Base-by-base conservation (phyloP, 805 yeast species). In the Grigorovia jiainica region DNA sequence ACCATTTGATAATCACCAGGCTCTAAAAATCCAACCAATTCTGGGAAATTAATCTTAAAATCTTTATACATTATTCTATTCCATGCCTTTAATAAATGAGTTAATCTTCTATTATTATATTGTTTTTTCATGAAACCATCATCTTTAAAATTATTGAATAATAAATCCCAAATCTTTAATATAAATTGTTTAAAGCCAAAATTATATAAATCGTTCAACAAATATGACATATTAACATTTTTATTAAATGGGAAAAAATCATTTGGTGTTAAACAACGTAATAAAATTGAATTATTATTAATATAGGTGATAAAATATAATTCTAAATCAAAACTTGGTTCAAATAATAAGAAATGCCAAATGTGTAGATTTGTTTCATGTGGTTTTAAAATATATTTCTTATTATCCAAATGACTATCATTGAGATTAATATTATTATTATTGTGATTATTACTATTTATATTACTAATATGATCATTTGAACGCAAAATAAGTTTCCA, bases 311-410 rank as follows among this genome's bases (percentile, higher is more conserved):
- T 36, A 15, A 55, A 36, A 41, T 55, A 60, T 7, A 58, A 25
- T 38, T 60, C 62, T 25, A 40, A 20, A 4, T 21, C 42, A 2
- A 46, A 43, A 3, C 17, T 16, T 9, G 55, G 55, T 18, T 54
- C 54, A 16, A 36, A 39, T 5, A 60, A 18, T 1, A 58, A 55
- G 23, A 60, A 40, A 45, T 60, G 60, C 65, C 65, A 61, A 6
- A 60, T 40, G 36, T 53, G 57, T n/a, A 57, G 33, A 41, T 61
- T 56, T 2, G 60, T 50, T 31, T 61, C 65, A 39, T 60, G 63
- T 21, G 65, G 65, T 39, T 49, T 53, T 21, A 60, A 39, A 43
- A 49, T 43, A 39, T 41, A 60, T 15, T 44, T 29, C 8, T 33
- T 37, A 7, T 44, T 40, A n/a, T 34, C n/a, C n/a, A n/a, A n/a